These are phyloP conservation scores for Leccinellum luteum DNA, from an alignment of 768 basidiomycete species.

Conservation along the genomic window DNA sequence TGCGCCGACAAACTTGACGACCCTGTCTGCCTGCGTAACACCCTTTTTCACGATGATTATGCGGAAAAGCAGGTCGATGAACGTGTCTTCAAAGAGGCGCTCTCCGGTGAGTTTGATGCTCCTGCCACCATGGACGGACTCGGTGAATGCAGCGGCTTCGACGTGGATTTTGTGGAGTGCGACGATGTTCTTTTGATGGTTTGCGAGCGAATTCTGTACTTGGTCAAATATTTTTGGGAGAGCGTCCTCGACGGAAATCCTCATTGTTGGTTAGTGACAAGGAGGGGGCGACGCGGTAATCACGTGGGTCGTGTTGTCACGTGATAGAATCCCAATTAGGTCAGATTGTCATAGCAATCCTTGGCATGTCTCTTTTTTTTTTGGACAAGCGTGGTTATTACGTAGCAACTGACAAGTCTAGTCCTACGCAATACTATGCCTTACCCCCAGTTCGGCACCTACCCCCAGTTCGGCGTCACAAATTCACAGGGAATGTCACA, in stretches of 20 bases:
- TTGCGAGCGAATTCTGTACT: slow-evolving; percentile 67
- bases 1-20: slow-evolving; percentile 77
- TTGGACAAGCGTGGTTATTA: no score
- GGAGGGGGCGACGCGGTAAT: slow-evolving; percentile 2
- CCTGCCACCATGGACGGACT: slow-evolving; percentile 47
- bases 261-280: slow-evolving; percentile 11
- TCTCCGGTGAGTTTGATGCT: slow-evolving; percentile 69
- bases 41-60: slow-evolving; percentile 81
- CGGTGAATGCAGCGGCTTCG: slow-evolving; percentile 54
- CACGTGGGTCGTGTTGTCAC: slow-evolving; percentile 17
- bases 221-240: slow-evolving; percentile 69
- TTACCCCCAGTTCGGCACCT: no score
- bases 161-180: slow-evolving; percentile 77
- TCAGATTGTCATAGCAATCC: no score
- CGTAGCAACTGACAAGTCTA: no score
- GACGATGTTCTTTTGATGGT: slow-evolving; percentile 89
- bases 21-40: slow-evolving; percentile 64
- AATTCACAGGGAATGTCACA: no score
- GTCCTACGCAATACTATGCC: no score
- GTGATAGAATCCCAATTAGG: background rate
- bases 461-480: no score
- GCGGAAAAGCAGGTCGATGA: slow-evolving; percentile 57
- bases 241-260: slow-evolving; percentile 8
- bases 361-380: no score
- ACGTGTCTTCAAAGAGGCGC: slow-evolving; percentile 64